Evolutionary conservation across 2,329 filamentous ascomycete genomes (phyloP).

Genomic region (Colletotrichum sp.): DNA sequence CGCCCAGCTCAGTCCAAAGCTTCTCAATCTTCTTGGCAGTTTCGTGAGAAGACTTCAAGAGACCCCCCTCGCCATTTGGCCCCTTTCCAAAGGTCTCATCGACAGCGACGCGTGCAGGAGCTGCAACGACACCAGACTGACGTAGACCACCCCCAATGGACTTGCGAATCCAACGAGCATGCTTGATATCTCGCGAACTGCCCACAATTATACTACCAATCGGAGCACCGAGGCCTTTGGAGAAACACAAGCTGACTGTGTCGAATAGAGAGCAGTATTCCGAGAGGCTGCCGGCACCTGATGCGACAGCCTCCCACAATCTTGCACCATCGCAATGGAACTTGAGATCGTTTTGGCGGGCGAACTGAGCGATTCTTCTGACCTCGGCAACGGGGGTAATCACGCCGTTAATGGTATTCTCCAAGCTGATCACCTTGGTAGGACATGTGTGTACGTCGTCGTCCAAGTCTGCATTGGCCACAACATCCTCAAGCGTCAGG

Average conservation of each 20-base stretch:
- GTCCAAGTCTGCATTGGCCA: slow-evolving; percentile 66
- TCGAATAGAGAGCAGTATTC: slow-evolving; percentile 76
- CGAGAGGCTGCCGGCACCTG: slow-evolving; percentile 68
- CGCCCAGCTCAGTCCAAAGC: slow-evolving; percentile 75
- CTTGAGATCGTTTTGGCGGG: slow-evolving; percentile 64
- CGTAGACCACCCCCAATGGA: slow-evolving; percentile 76
- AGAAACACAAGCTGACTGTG: slow-evolving; percentile 79
- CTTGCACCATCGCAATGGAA: slow-evolving; percentile 82
- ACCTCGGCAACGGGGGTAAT: slow-evolving; percentile 79
- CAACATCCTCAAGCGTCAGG: slow-evolving; percentile 78
- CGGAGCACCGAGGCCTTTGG: slow-evolving; percentile 82
- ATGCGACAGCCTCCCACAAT: slow-evolving; percentile 80
- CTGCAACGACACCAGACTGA: slow-evolving; percentile 75
- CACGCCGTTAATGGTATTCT: slow-evolving; percentile 84
- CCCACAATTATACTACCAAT: slow-evolving; percentile 79
- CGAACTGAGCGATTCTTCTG: slow-evolving; percentile 73
- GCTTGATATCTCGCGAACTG: slow-evolving; percentile 34
- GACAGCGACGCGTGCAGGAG: slow-evolving; percentile 73
- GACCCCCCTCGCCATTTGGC: slow-evolving; percentile 53
- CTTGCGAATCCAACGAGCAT: slow-evolving; percentile 61
- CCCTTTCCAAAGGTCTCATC: slow-evolving; percentile 47
- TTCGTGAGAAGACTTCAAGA: slow-evolving; percentile 63
- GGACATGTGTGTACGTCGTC: slow-evolving; percentile 81
- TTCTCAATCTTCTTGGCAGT: slow-evolving; percentile 69
- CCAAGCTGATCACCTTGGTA: slow-evolving; percentile 80